Evolutionary conservation across 2,329 filamentous ascomycete species (phyloP), one percentile per base, ranked within the genome.

Genomic region (Aspergillus sp.): DNA sequence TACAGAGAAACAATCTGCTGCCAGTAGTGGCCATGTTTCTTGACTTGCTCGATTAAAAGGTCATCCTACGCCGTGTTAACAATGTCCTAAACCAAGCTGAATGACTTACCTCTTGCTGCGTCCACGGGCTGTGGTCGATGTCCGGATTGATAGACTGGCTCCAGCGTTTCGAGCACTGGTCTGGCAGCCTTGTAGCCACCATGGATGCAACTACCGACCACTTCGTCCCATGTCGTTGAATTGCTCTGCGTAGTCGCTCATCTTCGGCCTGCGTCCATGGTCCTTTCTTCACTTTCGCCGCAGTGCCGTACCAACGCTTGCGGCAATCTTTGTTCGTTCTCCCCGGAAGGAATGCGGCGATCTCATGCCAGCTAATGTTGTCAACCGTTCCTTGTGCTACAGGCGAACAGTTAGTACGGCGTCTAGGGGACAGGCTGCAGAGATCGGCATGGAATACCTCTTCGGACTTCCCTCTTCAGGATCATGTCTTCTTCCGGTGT

Each of bases 201-300:
- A 22, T 48, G 17, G 48, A 33, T 15, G 60, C 58, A 27, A 62
- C 60, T 1, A 51, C 42, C 12, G 54, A 34, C 60, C 60, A 62
- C 51, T 55, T 57, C 12, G 46, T 59, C 2, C 58, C 58, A 46
- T 58, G 42, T 11, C 54, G 48, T 15, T 33, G 27, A 41, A 61
- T 48, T 9, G 56, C 59, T 22, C 27, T 58, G 4, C 49, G 48
- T 20, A 61, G 40, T 3, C 48, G 46, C 8, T 58, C 56, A 30
- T 61, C 59, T 17, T 61, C 59, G 13, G 42, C 41, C 24, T 61
- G 41, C 4, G 56, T 59, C 59, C 59, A 61, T 4, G 44, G 39
- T 2, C 59, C 59, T 20, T 61, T 56, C 17, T 42, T 50, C 11
- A 54, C 47, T 15, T 56, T 51, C 2, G 52, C 57, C 39, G 54